A percentile compares a stretch with the other conserved stretches of the same genome.
Evolutionary conservation across 2,329 filamentous ascomycete species (phyloP).

Genomic region (Ophiocordyceps australis): DNA sequence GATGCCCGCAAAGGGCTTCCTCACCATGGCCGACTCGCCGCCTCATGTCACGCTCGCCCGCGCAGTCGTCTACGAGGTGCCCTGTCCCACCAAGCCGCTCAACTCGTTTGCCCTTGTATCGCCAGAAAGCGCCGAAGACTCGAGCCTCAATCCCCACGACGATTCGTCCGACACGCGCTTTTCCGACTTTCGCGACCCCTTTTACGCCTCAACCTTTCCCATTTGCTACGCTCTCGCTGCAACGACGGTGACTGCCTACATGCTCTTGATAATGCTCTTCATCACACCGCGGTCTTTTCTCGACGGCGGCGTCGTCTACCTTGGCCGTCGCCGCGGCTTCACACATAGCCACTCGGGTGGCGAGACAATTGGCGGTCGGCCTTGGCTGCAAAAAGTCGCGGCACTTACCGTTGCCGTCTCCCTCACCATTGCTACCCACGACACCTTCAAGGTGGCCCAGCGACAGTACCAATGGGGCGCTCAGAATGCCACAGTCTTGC

Average conservation of each 20-base stretch:
- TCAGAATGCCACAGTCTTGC: constrained; percentile 62
- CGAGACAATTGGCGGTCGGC: constrained; percentile 75
- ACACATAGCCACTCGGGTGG: constrained; percentile 65
- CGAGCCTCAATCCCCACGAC: constrained; percentile 11
- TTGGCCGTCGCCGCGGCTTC: constrained; percentile 69
- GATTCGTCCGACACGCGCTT: constrained; percentile 18
- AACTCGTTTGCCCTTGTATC: constrained; percentile 15
- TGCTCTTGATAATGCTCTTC: constrained; percentile 83
- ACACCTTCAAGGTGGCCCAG: constrained; percentile 75
- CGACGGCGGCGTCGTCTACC: constrained; percentile 64
- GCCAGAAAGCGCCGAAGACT: constrained; percentile 17
- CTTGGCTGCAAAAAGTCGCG: constrained; percentile 80
- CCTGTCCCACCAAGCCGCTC: constrained; percentile 11
- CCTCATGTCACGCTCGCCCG: constrained; percentile 36
- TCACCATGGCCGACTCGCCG: constrained; percentile 31
- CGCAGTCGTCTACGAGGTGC: constrained; percentile 33
- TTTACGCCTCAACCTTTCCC: constrained; percentile 85
- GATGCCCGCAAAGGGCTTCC: constrained; percentile 23
- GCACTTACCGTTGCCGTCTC: constrained; percentile 62
- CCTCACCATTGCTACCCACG: constrained; percentile 79
- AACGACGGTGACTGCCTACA: constrained; percentile 78
- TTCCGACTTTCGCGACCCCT: constrained; percentile 63
- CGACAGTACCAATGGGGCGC: constrained; percentile 62
- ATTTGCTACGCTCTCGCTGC: constrained; percentile 87
- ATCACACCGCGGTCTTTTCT: constrained; percentile 91